Conservation (phyloP, 805 yeast genomes). For the Lachancea sp. region DNA sequence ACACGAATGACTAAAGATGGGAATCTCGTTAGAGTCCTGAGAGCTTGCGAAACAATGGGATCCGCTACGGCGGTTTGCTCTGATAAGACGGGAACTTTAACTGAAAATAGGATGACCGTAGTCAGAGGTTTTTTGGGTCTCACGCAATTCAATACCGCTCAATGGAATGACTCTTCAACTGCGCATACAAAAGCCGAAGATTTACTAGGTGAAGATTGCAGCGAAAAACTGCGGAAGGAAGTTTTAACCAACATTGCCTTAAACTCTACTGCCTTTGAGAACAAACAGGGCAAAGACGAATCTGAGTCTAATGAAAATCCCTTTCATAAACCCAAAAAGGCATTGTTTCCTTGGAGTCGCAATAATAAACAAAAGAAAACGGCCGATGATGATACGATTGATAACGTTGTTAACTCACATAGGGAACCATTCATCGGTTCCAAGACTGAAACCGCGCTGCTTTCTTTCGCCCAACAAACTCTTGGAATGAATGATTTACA, state of each 20-base stretch:
- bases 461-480: conserved; percentile 56
- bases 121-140: conserved; percentile 69
- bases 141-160: conserved; percentile 47
- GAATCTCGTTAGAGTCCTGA: conserved; percentile 86
- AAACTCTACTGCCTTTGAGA: conserved; percentile 89
- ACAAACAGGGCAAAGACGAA: conserved; percentile 33
- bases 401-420: conserved; percentile 14
- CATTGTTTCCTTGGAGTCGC: conserved; percentile 11
- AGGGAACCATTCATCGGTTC: conserved; percentile 76
- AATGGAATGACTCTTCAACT: conserved; percentile 6
- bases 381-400: conserved; percentile 13
- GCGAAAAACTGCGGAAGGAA: conserved; percentile 13
- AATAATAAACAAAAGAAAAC: conserved; percentile 5
- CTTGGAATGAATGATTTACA: conserved; percentile 49
- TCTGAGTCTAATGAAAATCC: conserved; percentile 25
- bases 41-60: conserved; percentile 98
- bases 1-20: conserved; percentile 97
- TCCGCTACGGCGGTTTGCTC: conserved; percentile 96
- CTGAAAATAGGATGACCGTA: conserved; percentile 89
- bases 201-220: conserved; percentile 8
- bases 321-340: conserved; percentile 16
- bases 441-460: conserved; percentile 88
- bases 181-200: not conserved
- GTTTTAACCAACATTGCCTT: conserved; percentile 55
- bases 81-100: conserved; percentile 95